Evolutionary conservation across 768 basidiomycete genomes (phyloP), one percentile per base, ranked within the genome.

Genomic region (Stropharia rugosoannulata): DNA sequence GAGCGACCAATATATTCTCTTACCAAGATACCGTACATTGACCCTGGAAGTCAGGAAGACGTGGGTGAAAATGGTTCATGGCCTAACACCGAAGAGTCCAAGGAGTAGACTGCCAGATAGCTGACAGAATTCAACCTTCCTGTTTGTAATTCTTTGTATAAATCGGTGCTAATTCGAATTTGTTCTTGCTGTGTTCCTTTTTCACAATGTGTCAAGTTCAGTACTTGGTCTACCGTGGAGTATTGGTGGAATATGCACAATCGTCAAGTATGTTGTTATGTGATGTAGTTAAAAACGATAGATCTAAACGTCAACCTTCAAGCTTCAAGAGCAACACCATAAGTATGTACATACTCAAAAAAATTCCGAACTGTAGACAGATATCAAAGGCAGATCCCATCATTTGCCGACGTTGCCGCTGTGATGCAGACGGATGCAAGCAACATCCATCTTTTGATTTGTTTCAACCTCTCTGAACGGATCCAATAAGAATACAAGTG

Each of bases 401-500:
- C 22, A 27, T 15, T 25, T 27, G 45, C 45, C 45, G 45, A n/a
- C 22, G n/a, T n/a, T 36, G 41, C 32, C 29, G 18, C 41, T 12
- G 41, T 52, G 51, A 52, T 52, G 51, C 39, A 25, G 18, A 22
- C n/a, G n/a, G n/a, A 4, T 22, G 22, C 22, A 22, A 22, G 10
- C 5, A 15, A 48, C 42, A 25, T 52, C 51, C 51, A 52, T 52
- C 51, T 43, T 32, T 46, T 36, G 32, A 54, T 54, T 45, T 47
- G 53, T 54, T 54, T 54, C 53, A 54, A 47, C 35, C n/a, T 38
- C 37, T 13, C 19, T 39, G 35, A 35, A 19, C 51, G 42, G 51
- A 43, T 44, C 27, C 51, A 43, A 25, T 52, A 42, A 32, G 29
- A 32, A 52, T 52, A 41, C 27, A 16, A 52, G 53, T 54, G 53